phyloP scores from a whole-genome alignment of 805 yeast species.

The Wickerhamiella spandovensis region DNA sequence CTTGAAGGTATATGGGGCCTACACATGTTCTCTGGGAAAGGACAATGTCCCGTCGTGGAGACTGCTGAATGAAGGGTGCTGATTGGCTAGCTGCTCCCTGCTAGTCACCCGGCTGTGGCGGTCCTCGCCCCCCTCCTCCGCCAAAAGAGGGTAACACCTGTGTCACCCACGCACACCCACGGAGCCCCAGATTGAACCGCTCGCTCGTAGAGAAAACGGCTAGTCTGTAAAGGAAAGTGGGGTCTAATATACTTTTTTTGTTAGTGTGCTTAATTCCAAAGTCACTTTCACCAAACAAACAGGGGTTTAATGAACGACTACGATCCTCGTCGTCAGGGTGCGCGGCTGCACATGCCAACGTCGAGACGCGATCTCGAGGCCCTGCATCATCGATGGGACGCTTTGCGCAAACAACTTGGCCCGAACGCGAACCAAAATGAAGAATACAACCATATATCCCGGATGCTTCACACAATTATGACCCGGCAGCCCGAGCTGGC shows the following conservation, averaged over 20 bases:
- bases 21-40: not conserved
- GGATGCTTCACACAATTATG: slow-evolving; percentile 13
- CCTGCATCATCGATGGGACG: slow-evolving; percentile 20
- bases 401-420: slow-evolving; percentile 18
- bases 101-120: slow-evolving; percentile 1
- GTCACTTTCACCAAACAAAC: not conserved
- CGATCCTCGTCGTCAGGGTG: not conserved
- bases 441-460: slow-evolving; percentile 20
- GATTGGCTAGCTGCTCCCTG: not conserved
- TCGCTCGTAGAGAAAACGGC: not conserved
- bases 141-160: not conserved
- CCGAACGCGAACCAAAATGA: slow-evolving; percentile 18
- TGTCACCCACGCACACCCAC: not conserved
- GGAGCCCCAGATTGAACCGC: not conserved
- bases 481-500: slow-evolving; percentile 9
- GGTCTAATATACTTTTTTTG: not conserved
- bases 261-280: not conserved
- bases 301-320: not conserved
- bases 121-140: not conserved
- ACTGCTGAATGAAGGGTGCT: not conserved
- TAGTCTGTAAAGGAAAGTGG: not conserved
- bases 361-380: slow-evolving; percentile 19
- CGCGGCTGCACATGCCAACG: not conserved
- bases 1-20: not conserved
- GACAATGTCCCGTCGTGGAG: not conserved